These are phyloP conservation scores for Mycena crocata DNA, from an alignment of 768 basidiomycete species.

Conservation along the genomic window DNA sequence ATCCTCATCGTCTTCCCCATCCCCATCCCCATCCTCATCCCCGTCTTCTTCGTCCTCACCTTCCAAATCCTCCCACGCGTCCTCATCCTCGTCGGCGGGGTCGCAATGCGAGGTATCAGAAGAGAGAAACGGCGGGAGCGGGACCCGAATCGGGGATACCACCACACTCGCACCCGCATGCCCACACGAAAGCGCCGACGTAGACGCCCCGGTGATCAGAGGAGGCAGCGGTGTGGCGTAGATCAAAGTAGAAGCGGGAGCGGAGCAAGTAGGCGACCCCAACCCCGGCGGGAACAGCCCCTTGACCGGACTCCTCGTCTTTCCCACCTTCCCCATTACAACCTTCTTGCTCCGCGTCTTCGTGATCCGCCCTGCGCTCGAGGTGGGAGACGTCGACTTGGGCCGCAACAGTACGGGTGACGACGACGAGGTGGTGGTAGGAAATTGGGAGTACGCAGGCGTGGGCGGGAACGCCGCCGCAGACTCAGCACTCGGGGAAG, in stretches of 20 bases:
- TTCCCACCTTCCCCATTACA: not conserved
- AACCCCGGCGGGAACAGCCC: constrained; percentile 4
- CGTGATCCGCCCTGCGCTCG: not conserved
- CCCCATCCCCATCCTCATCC: not conserved
- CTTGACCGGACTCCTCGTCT: constrained; percentile 13
- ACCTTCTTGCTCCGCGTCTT: not conserved
- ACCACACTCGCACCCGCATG: not conserved
- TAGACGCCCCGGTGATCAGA: too few relatives aligned
- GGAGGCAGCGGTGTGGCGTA: too few relatives aligned
- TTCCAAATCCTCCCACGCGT: not conserved
- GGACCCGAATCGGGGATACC: constrained; percentile 4
- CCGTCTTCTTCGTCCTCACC: constrained; percentile 11
- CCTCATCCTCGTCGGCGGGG: not conserved
- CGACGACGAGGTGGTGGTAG: not conserved
- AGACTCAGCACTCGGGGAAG: not conserved
- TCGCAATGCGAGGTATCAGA: not conserved
- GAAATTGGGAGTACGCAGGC: not conserved
- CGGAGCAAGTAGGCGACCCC: not conserved
- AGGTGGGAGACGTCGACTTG: not conserved
- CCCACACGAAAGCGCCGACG: too few relatives aligned
- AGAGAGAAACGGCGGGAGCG: constrained; percentile 9
- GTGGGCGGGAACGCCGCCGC: not conserved
- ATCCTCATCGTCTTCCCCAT: constrained; percentile 1
- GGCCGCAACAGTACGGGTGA: not conserved
- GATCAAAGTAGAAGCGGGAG: too few relatives aligned